phyloP scores from a whole-genome alignment of 306 rosid genomes.

The Quercus bicolor region DNA sequence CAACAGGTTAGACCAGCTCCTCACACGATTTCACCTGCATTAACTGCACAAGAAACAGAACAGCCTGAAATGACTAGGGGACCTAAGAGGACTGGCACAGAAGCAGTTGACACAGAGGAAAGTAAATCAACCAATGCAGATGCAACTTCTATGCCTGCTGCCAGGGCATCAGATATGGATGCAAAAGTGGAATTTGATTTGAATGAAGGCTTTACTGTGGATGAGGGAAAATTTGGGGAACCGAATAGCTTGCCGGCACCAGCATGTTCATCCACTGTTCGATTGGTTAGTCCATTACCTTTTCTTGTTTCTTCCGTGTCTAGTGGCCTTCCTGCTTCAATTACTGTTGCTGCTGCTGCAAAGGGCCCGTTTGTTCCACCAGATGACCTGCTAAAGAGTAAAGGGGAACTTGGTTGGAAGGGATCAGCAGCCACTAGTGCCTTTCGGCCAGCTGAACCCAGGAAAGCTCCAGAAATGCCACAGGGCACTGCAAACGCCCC shows the following conservation, averaged over 20 bases:
- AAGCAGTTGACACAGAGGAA: constrained; percentile 38
- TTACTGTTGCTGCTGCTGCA: constrained; percentile 89
- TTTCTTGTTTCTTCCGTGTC: constrained; percentile 59
- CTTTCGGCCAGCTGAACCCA: constrained; percentile 91
- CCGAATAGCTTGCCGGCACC: constrained; percentile 42
- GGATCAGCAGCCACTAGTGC: constrained; percentile 99
- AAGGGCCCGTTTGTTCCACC: constrained; percentile 80
- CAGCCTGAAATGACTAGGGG: constrained; percentile 20
- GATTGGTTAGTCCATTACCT: constrained; percentile 52
- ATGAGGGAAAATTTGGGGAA: constrained; percentile 66
- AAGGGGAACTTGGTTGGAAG: constrained; percentile 89
- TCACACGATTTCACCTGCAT: constrained; percentile 7
- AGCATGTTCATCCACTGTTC: constrained; percentile 48
- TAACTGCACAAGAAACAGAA: constrained; percentile 22
- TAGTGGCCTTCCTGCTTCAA: constrained; percentile 60
- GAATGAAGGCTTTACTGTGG: constrained; percentile 80
- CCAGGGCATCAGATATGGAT: constrained; percentile 34
- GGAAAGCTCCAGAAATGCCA: constrained; percentile 51
- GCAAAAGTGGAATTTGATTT: constrained; percentile 83
- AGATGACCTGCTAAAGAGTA: constrained; percentile 61
- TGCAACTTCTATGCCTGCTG: constrained; percentile 19
- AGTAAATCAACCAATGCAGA: constrained; percentile 19
- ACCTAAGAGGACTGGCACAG: constrained; percentile 13
- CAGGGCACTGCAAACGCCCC: constrained; percentile 34
- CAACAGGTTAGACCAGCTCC: constrained; percentile 4